Base-by-base conservation (phyloP, 2,329 filamentous ascomycete species). In the Akanthomyces dipterigenus region DNA sequence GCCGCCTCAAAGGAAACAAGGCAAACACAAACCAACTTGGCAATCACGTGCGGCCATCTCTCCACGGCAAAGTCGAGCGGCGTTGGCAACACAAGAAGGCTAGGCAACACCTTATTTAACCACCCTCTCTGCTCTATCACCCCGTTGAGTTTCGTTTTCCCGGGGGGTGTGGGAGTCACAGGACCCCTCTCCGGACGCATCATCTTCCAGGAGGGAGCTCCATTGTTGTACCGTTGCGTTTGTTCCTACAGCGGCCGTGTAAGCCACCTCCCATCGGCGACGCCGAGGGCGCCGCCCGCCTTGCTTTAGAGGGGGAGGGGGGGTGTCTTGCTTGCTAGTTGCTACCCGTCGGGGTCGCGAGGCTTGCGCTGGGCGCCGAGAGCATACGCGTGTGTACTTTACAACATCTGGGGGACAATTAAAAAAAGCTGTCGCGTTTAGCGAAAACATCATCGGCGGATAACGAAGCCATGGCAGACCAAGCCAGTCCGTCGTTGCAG, bases 401-500 rank as follows among this genome's bases (percentile, higher is more conserved):
- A 18, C 55, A 58, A 49, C 46, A 50, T 58, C 31, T 9, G 8
- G 42, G 22, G 22, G 22, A n/a, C 22, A 45, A 45, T 5, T 5
- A n/a, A 45, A 22, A 22, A 45, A 20, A 45, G 6, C n/a, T 34
- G 18, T 55, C 36, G 5, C 31, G 16, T n/a, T 26, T 26, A 24
- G 22, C 31, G 31, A 38, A 3, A 18, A 11, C 24, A 26, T 20
- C 24, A 20, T 20, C 34, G 31, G 16, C 45, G 22, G 55, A 49
- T 28, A 26, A 43, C 16, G 40, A 22, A 70, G 31, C 67, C 62
- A 68, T 67, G 69, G 67, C 66, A 51, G 65, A 69, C 49, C 62
- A 67, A 50, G 62, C 65, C 55, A 65, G 71, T 61, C 80, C 84
- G 71, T 83, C 84, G 45, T 76, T 91, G 75, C 88, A 91, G 75